Evolutionary conservation across 192 early-diverging fungal genomes (phyloP).

Genomic region (Coemansia sp.): DNA sequence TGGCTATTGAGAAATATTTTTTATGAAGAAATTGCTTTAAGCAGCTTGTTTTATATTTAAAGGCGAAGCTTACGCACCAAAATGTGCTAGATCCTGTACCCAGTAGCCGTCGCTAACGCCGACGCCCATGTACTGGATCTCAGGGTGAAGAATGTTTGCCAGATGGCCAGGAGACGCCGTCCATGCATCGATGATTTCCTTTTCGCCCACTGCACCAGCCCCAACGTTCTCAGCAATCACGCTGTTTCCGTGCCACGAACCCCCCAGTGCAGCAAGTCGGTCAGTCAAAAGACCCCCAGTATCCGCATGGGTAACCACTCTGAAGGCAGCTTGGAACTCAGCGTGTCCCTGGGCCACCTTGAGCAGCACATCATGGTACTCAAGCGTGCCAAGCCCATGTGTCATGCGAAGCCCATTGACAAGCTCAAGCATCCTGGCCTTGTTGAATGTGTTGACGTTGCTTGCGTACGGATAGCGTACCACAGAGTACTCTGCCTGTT

Average conservation of each 20-base stretch:
- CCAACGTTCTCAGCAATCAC: constrained; percentile 48
- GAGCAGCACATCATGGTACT: constrained; percentile 24
- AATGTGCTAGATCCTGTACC: constrained; percentile 47
- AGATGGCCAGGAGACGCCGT: constrained; percentile 31
- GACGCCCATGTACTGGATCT: constrained; percentile 36
- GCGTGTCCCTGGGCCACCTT: constrained; percentile 32
- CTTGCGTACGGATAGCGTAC: constrained; percentile 24
- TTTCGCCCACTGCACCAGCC: constrained; percentile 29
- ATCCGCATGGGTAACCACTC: constrained; percentile 40
- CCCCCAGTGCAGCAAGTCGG: constrained; percentile 24
- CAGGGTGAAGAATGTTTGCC: constrained; percentile 40
- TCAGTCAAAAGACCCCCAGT: constrained; percentile 32
- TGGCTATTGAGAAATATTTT: constrained; percentile 13
- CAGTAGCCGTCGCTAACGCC: constrained; percentile 44
- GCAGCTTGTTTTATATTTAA: not conserved
- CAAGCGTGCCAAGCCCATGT: constrained; percentile 17
- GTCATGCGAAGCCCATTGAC: constrained; percentile 30
- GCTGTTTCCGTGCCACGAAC: constrained; percentile 10
- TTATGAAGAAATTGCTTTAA: too few species aligned
- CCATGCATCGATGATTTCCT: constrained; percentile 39
- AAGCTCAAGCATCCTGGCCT: constrained; percentile 42
- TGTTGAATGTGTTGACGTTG: constrained; percentile 20
- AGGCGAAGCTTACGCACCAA: not conserved
- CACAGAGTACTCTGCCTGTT: constrained; percentile 14
- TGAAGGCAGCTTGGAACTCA: constrained; percentile 27